Conservation (phyloP, 768 basidiomycete genomes). For the Exsudoporus frostii region DNA sequence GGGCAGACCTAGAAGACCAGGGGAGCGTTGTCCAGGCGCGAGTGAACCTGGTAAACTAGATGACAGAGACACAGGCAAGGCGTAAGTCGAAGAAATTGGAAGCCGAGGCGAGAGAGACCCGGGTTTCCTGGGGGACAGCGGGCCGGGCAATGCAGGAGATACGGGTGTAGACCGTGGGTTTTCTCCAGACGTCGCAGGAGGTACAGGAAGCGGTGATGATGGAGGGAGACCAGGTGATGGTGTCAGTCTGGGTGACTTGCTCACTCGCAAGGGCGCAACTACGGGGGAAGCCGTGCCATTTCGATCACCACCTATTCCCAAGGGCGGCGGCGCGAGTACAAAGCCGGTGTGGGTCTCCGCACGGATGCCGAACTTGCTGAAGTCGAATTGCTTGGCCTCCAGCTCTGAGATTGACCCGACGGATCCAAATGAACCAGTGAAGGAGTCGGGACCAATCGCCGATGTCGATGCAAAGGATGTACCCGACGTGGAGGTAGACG, state of each 20-base stretch:
- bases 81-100: constrained; percentile 4
- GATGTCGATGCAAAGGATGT: constrained; percentile 16
- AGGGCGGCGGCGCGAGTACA: constrained; percentile 23
- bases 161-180: constrained; percentile 1
- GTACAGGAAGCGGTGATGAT: constrained; percentile 13
- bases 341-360: constrained; percentile 12
- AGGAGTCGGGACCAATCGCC: constrained; percentile 11
- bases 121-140: constrained; percentile 8
- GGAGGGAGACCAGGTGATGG: constrained; percentile 16
- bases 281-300: constrained; percentile 1
- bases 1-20: constrained; percentile 24
- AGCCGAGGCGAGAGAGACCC: constrained; percentile 7
- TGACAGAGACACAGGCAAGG: constrained; percentile 13
- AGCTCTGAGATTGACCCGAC: constrained; percentile 24
- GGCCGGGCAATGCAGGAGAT: constrained; percentile 12
- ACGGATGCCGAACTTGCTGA: constrained; percentile 6
- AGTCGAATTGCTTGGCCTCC: constrained; percentile 18
- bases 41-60: constrained; percentile 19
- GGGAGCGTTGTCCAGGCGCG: constrained; percentile 21
- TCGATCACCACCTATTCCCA: constrained; percentile 15
- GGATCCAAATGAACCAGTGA: constrained; percentile 13
- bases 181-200: constrained; percentile 1
- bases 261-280: constrained; percentile 26
- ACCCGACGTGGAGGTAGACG: constrained; percentile 8
- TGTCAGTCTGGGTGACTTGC: constrained; percentile 24